Evolutionary conservation across 768 basidiomycete species (phyloP), one percentile per base, ranked within the genome.

Genomic region (Boletellus ananas): DNA sequence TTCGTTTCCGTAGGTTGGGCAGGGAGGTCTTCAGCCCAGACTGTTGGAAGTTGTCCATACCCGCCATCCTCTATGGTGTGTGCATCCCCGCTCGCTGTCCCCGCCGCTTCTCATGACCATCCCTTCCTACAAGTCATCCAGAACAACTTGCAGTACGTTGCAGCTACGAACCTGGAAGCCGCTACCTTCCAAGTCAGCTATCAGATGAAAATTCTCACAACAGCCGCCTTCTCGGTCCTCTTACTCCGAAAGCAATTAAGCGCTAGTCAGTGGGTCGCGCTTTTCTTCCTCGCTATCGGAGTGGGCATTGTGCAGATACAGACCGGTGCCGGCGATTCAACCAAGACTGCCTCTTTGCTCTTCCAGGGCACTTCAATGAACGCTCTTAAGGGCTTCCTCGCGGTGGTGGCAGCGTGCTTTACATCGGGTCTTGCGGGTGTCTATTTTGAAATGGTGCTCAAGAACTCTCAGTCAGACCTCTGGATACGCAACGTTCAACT

Each of bases 401-500:
- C 95, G 1, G 94, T 98, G 45, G 77, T 82, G 7, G 81, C 85
- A 13, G 94, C 95, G 0, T 98, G 95, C 73, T 83, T 95, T 65
- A 96, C 94, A 0, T 95, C 93, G 0, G 95, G 95, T 21, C 81
- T 98, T 39, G 94, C 94, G 0, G 94, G 94, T 6, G 94, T 97
- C 23, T 98, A 98, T 72, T 98, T 98, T 58, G 95, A 98, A 72
- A 94, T 95, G 88, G 93, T 94, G 33, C 75, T 94, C 57, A 98
- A 95, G 73, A 85, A 87, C 58, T 88, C 90, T 3, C 84, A 84
- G 58, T 79, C 85, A 4, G 92, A 96, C 70, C 77, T 98, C 11
- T 97, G 95, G 95, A 85, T 95, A 50, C 88, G 95, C 63, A 98
- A 97, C 67, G 87, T 95, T 52, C 95, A 98, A 68, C 79, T 98